Evolutionary conservation across 1,284 basidiomycete genomes (phyloP).

Genomic region (Porogramme epimiltina): DNA sequence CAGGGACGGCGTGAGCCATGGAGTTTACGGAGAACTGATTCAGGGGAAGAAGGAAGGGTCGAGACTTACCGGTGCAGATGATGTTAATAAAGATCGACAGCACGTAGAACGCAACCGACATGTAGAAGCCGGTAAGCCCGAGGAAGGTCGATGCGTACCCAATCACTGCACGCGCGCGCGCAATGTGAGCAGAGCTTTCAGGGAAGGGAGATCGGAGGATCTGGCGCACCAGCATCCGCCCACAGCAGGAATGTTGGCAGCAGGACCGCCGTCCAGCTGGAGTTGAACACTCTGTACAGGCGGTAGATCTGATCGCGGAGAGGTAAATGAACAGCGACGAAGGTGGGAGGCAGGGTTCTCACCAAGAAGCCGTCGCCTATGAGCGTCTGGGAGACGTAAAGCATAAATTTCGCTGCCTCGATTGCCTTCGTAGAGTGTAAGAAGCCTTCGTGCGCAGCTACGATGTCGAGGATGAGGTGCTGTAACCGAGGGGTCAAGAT

Average conservation of each 20-base stretch:
- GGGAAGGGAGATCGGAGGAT: not conserved
- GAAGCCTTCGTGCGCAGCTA: not conserved
- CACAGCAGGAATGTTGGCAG: not conserved
- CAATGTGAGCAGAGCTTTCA: not conserved
- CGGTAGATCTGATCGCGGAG: slow-evolving; percentile 3
- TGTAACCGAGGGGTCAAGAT: not conserved
- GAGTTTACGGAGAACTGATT: too few species aligned
- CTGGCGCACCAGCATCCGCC: not conserved
- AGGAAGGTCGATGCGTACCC: slow-evolving; percentile 9
- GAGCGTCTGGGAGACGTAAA: slow-evolving; percentile 5
- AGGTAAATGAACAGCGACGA: not conserved
- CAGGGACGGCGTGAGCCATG: too few species aligned
- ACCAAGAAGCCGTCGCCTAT: slow-evolving; percentile 11
- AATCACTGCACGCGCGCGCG: slow-evolving; percentile 1
- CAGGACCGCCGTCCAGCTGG: slow-evolving; percentile 3
- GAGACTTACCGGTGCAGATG: slow-evolving; percentile 8
- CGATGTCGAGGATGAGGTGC: slow-evolving; percentile 6
- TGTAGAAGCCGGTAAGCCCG: slow-evolving; percentile 9
- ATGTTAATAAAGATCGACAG: slow-evolving; percentile 8
- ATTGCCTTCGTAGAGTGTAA: not conserved
- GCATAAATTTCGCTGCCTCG: slow-evolving; percentile 4
- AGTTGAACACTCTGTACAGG: slow-evolving; percentile 3
- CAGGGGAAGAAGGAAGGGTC: too few species aligned
- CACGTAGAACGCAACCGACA: slow-evolving; percentile 10
- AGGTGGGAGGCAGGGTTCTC: not conserved